These are phyloP conservation scores for Acanthochlamys bracteata DNA, from an alignment of 106 monocot species.

Conservation along the genomic window DNA sequence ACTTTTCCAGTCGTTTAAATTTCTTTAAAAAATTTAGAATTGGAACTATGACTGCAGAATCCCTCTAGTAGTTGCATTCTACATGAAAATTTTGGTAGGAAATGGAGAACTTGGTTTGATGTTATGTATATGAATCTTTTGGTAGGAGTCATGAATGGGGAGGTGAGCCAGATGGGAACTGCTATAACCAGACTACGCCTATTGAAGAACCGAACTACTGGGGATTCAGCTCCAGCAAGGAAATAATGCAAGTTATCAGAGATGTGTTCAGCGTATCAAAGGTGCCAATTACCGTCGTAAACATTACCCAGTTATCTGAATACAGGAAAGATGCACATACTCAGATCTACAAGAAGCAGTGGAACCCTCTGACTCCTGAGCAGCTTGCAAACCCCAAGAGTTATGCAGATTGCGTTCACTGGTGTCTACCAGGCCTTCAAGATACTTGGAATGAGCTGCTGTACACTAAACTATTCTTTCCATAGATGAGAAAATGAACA, in stretches of 20 bases:
- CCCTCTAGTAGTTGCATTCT: too few relatives aligned
- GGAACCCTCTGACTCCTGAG: conserved; percentile 44
- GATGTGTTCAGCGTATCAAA: conserved; percentile 14
- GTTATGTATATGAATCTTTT: not conserved
- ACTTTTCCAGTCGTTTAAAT: too few relatives aligned
- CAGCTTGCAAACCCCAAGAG: conserved; percentile 49
- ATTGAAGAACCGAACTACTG: conserved; percentile 15
- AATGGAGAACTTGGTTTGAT: too few relatives aligned
- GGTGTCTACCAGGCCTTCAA: conserved; percentile 74
- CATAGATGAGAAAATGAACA: not conserved
- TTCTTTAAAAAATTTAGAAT: too few relatives aligned
- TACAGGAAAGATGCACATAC: conserved; percentile 47
- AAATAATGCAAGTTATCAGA: conserved; percentile 15
- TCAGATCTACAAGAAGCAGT: conserved; percentile 50
- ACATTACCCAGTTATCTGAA: conserved; percentile 43
- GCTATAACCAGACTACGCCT: conserved; percentile 14
- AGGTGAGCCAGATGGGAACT: conserved; percentile 15
- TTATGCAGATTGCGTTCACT: conserved; percentile 68
- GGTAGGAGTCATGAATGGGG: conserved; percentile 19
- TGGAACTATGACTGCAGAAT: too few relatives aligned
- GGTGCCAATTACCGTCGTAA: conserved; percentile 25
- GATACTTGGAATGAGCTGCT: conserved; percentile 80
- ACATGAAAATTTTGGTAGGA: too few relatives aligned
- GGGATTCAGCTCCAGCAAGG: conserved; percentile 5
- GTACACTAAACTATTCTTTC: conserved; percentile 53